Percentiles rank a stretch among this genome's conserved stretches.
phyloP scores from a whole-genome alignment of 2,329 filamentous ascomycete species.

The Neonectria sp. region DNA sequence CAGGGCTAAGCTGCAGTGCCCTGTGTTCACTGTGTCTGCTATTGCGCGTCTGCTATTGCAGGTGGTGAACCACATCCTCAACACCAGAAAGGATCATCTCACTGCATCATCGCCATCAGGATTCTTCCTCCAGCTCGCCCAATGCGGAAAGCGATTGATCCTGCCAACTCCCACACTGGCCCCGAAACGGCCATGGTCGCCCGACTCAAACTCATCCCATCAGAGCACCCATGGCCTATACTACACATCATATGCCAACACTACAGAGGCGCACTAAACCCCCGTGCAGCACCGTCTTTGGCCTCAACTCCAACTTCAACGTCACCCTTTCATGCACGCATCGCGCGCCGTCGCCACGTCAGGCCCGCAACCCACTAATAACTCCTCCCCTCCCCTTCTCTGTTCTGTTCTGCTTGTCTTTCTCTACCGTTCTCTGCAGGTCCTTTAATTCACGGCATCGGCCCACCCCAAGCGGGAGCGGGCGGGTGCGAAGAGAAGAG shows the following conservation, averaged over 20 bases:
- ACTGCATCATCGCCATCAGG: neutral
- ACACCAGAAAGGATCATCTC: neutral
- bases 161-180: neutral
- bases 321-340: constrained; percentile 11
- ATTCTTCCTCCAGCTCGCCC: neutral
- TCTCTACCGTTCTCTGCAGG: neutral
- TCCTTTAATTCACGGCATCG: neutral
- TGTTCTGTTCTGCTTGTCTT: neutral
- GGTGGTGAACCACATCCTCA: too few species aligned
- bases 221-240: constrained; percentile 19
- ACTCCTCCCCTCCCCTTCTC: neutral
- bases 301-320: constrained; percentile 5
- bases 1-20: too few species aligned
- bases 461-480: neutral
- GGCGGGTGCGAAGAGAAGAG: neutral
- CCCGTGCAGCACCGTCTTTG: neutral
- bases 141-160: neutral
- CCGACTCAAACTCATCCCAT: neutral
- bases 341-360: constrained; percentile 1
- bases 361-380: constrained; percentile 7
- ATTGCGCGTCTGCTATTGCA: too few species aligned
- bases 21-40: too few species aligned
- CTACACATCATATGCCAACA: constrained; percentile 26
- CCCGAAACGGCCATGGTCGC: too few species aligned
- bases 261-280: too few species aligned